Evolutionary conservation across 2,329 filamentous ascomycete species (phyloP).

Genomic region (Fusarium algeriense): DNA sequence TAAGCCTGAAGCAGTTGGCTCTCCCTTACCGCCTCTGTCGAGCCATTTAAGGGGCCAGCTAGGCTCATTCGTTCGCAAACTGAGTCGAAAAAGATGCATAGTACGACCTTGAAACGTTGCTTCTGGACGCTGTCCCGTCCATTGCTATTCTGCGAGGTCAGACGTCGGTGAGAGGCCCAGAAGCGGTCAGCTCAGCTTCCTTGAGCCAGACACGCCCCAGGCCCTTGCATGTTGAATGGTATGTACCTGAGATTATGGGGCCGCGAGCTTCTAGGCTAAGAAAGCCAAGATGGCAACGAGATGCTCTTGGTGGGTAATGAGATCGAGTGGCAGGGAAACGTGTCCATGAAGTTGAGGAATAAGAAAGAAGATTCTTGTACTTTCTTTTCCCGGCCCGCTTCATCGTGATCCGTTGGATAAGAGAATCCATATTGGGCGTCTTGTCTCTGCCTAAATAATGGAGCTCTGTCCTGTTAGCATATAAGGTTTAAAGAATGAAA

Average conservation of each 20-base stretch:
- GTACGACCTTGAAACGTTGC: slow-evolving; percentile 4
- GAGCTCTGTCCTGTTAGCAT: slow-evolving; percentile 6
- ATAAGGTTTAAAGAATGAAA: slow-evolving; percentile 15
- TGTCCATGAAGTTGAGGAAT: slow-evolving; percentile 25
- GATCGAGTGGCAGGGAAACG: slow-evolving; percentile 22
- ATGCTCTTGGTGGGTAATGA: slow-evolving; percentile 21
- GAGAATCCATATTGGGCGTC: slow-evolving; percentile 20
- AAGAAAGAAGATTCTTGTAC: slow-evolving; percentile 17
- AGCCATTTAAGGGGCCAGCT: slow-evolving; percentile 12
- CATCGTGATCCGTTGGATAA: slow-evolving; percentile 23
- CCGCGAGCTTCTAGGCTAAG: slow-evolving; percentile 7
- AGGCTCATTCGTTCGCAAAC: not conserved
- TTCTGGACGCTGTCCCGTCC: slow-evolving; percentile 9
- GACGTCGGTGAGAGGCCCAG: slow-evolving; percentile 27
- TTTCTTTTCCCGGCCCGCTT: slow-evolving; percentile 11
- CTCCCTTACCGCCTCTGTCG: slow-evolving; percentile 34
- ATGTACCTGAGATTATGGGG: slow-evolving; percentile 41
- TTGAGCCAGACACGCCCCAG: slow-evolving; percentile 20
- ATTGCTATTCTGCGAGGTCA: slow-evolving; percentile 23
- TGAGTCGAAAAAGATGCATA: not conserved
- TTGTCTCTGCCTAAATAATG: slow-evolving; percentile 21
- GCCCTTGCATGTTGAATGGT: slow-evolving; percentile 42
- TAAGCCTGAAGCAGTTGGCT: slow-evolving; percentile 10
- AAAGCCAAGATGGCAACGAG: slow-evolving; percentile 29
- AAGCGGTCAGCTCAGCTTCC: slow-evolving; percentile 41